These are phyloP conservation scores for Heritiera littoralis DNA, from an alignment of 345 rosid genomes.

Conservation along the genomic window DNA sequence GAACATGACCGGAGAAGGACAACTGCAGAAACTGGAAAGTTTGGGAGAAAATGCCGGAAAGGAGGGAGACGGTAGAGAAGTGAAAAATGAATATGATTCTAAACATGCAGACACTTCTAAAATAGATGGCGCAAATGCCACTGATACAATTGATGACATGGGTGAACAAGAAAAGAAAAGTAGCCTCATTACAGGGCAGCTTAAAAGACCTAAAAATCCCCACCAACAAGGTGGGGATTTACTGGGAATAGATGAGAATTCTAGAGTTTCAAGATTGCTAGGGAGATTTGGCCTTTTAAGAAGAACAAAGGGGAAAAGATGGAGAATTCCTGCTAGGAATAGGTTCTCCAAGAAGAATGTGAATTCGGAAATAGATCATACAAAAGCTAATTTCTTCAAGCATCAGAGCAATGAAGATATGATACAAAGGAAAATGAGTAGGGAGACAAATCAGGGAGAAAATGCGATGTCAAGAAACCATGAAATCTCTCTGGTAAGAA, in stretches of 20 bases:
- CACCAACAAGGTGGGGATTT: constrained; percentile 27
- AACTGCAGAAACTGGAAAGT: constrained; percentile 16
- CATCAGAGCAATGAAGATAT: constrained; percentile 12
- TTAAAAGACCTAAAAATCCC: constrained; percentile 7
- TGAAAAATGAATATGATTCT: neutral
- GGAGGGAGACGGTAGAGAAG: neutral
- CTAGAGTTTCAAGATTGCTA: constrained; percentile 12
- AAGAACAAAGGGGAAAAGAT: constrained; percentile 34
- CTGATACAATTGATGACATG: neutral
- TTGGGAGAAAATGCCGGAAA: constrained; percentile 15
- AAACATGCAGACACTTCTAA: constrained; percentile 2
- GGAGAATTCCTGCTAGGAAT: constrained; percentile 36
- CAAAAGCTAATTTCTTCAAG: constrained; percentile 16
- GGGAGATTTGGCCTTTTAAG: constrained; percentile 22
- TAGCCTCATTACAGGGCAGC: constrained; percentile 1
- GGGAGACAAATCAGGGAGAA: constrained; percentile 6
- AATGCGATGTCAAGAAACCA: constrained; percentile 6
- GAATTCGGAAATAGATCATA: constrained; percentile 13
- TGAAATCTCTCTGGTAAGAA: neutral
- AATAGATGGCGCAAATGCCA: constrained; percentile 9
- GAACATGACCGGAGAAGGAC: constrained; percentile 10
- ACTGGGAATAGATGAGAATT: constrained; percentile 23
- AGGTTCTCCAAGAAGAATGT: constrained; percentile 32
- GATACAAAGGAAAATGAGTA: neutral
- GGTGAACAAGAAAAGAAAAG: constrained; percentile 19